A percentile compares a stretch with the other conserved stretches of the same genome.
Evolutionary conservation across 306 rosid genomes (phyloP).

Genomic region (Vigna reflexopilosa): DNA sequence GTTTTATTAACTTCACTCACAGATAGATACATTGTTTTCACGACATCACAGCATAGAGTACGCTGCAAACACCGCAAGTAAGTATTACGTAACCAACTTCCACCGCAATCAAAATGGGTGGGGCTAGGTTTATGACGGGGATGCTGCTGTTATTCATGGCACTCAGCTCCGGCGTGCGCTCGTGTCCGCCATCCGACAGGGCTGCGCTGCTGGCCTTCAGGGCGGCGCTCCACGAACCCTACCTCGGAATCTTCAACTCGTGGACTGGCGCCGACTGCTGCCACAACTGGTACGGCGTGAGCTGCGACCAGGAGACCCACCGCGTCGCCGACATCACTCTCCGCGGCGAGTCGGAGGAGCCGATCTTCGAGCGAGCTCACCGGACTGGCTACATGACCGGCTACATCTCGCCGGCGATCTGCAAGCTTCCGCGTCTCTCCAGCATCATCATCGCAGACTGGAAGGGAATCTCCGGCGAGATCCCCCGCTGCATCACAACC

Average conservation of each 20-base stretch:
- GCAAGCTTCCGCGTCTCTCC: slow-evolving; percentile 74
- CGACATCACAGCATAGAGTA: not conserved
- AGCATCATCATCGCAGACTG: slow-evolving; percentile 84
- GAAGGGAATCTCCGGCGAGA: slow-evolving; percentile 91
- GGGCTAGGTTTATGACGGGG: slow-evolving; percentile 4
- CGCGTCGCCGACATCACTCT: slow-evolving; percentile 92
- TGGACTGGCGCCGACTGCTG: slow-evolving; percentile 93
- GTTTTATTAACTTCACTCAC: not conserved
- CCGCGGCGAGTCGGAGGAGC: slow-evolving; percentile 92
- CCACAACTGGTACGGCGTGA: slow-evolving; percentile 81
- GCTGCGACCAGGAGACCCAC: slow-evolving; percentile 70
- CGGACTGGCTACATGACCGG: slow-evolving; percentile 96
- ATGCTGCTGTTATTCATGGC: slow-evolving; percentile 14
- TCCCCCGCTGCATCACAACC: slow-evolving; percentile 72
- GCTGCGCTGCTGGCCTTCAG: slow-evolving; percentile 75
- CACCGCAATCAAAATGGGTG: slow-evolving; percentile 45
- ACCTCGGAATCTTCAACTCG: slow-evolving; percentile 75
- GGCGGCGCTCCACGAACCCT: slow-evolving; percentile 71
- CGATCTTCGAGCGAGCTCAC: slow-evolving; percentile 58
- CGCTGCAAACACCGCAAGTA: not conserved
- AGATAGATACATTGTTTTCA: not conserved
- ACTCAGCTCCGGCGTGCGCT: slow-evolving; percentile 40
- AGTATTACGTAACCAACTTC: not conserved
- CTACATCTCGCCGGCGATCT: slow-evolving; percentile 68
- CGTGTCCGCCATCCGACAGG: slow-evolving; percentile 79